phyloP scores from a whole-genome alignment of 352 stramenopile species.

The Phytophthora citricola region DNA sequence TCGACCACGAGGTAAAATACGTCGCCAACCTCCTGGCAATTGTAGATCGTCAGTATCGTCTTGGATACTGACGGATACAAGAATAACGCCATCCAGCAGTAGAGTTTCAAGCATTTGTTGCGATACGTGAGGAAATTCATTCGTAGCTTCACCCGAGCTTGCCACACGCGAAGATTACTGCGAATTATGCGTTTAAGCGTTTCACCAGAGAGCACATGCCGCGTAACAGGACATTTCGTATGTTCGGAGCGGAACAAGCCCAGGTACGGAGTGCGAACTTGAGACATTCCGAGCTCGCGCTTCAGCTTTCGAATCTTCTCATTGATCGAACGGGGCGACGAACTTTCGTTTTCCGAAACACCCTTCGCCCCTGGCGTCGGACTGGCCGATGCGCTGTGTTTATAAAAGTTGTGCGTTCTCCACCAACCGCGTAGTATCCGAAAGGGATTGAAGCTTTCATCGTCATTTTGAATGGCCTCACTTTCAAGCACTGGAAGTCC shows the following conservation, averaged over 20 bases:
- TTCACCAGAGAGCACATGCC: constrained; percentile 50
- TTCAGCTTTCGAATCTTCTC: constrained; percentile 55
- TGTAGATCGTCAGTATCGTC: constrained; percentile 83
- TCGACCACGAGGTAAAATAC: constrained; percentile 70
- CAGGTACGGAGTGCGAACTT: constrained; percentile 72
- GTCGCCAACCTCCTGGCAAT: constrained; percentile 75
- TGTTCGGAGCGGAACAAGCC: constrained; percentile 69
- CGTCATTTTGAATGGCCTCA: constrained; percentile 57
- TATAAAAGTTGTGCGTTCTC: constrained; percentile 25
- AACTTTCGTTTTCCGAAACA: background rate
- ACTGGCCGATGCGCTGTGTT: background rate
- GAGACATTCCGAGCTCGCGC: constrained; percentile 76
- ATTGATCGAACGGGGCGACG: background rate
- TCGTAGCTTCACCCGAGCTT: constrained; percentile 76
- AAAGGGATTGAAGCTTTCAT: constrained; percentile 64
- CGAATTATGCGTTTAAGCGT: constrained; percentile 74
- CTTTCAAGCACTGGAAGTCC: constrained; percentile 68
- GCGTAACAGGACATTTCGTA: constrained; percentile 53
- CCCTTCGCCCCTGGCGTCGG: background rate
- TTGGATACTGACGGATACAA: constrained; percentile 83
- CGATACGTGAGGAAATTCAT: constrained; percentile 88
- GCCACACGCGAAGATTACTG: constrained; percentile 79
- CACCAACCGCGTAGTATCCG: constrained; percentile 55
- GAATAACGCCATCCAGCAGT: constrained; percentile 78
- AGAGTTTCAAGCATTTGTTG: constrained; percentile 82